Evolutionary conservation across 148 eudicot species (phyloP).

Genomic region (Chenopodium album): DNA sequence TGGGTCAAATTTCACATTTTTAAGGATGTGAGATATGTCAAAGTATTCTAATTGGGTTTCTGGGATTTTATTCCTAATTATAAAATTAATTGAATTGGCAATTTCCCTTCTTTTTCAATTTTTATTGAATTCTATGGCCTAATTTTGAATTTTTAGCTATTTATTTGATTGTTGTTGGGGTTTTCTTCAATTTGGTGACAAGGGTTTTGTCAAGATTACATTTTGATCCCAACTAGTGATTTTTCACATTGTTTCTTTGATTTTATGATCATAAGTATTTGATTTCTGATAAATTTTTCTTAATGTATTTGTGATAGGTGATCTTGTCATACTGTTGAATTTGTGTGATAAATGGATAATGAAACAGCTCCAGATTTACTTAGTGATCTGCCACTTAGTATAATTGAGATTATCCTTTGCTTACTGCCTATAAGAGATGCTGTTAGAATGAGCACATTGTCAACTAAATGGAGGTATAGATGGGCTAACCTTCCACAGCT

Average conservation of each 20-base stretch:
- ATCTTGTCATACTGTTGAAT: conserved; percentile 14
- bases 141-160: background rate
- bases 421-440: conserved; percentile 59
- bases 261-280: background rate
- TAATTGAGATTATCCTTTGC: conserved; percentile 47
- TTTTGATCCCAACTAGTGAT: background rate
- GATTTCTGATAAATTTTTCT: conserved; percentile 6
- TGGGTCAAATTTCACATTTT: background rate
- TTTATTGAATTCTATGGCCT: background rate
- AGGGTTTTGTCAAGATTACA: conserved; percentile 7
- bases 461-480: conserved; percentile 61
- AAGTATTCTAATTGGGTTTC: background rate
- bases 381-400: conserved; percentile 52
- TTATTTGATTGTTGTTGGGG: conserved; percentile 2
- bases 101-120: background rate
- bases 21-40: too few relatives aligned
- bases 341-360: conserved; percentile 29
- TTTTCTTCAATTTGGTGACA: background rate
- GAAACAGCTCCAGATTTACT: conserved; percentile 35
- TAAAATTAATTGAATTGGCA: background rate
- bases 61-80: background rate
- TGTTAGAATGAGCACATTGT: conserved; percentile 53
- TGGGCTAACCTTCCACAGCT: conserved; percentile 58
- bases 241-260: background rate
- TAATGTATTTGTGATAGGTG: conserved; percentile 15